Evolutionary conservation across 2,329 filamentous ascomycete genomes (phyloP).

Genomic region (Clathrospora elynae): DNA sequence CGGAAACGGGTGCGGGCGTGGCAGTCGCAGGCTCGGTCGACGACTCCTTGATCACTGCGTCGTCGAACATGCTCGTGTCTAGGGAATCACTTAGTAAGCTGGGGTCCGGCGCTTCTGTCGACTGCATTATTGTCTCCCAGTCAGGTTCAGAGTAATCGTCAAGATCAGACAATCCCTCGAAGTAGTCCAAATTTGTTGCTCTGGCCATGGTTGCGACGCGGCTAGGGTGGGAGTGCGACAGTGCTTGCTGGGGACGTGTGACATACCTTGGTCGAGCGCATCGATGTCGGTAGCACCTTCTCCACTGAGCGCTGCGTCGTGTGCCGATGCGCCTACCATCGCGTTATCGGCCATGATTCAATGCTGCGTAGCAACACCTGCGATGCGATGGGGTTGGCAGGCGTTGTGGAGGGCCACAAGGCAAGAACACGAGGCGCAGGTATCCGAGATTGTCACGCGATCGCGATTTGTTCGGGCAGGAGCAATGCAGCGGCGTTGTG

Average conservation of each 20-base stretch:
- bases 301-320: conserved; percentile 31
- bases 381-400: conserved; percentile 28
- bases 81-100: conserved; percentile 11
- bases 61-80: conserved; percentile 65
- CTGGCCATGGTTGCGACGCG: conserved; percentile 15
- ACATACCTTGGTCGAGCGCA: conserved; percentile 43
- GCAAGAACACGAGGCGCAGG: conserved; percentile 22
- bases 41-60: conserved; percentile 49
- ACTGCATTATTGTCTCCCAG: background rate
- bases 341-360: conserved; percentile 45
- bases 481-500: conserved; percentile 16
- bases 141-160: too few species aligned
- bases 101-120: background rate
- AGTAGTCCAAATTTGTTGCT: background rate
- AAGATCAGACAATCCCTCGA: background rate
- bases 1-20: conserved; percentile 60
- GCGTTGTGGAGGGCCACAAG: conserved; percentile 16
- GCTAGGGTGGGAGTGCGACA: conserved; percentile 3
- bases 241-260: conserved; percentile 1
- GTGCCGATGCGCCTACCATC: conserved; percentile 35
- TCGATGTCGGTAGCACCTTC: conserved; percentile 31
- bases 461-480: conserved; percentile 3
- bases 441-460: conserved; percentile 12
- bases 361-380: conserved; percentile 21
- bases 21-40: conserved; percentile 62